Evolutionary conservation across 164 flowering plant genomes (phyloP).

Genomic region (Liquidambar formosana): DNA sequence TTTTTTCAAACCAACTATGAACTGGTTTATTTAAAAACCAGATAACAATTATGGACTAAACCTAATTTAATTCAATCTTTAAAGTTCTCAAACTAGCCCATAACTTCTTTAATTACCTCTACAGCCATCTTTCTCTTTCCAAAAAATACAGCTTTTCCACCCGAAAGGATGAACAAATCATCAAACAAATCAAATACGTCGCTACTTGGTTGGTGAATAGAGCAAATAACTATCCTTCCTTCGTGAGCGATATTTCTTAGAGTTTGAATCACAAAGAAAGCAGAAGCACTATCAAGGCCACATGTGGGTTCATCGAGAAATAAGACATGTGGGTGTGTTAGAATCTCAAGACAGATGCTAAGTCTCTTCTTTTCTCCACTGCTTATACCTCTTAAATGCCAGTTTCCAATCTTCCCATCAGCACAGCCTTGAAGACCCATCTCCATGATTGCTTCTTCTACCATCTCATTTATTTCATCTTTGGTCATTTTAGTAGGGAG

Average conservation of each 20-base stretch:
- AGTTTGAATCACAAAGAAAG: conserved; percentile 31
- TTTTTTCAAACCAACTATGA: too few species aligned
- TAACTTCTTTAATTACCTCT: conserved; percentile 3
- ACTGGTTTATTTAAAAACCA: too few species aligned
- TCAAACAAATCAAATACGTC: conserved; percentile 65
- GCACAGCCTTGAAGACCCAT: conserved; percentile 14
- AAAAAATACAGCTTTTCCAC: conserved; percentile 63
- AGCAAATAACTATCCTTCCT: conserved; percentile 51
- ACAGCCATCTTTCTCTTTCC: conserved; percentile 28
- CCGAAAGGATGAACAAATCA: conserved; percentile 57
- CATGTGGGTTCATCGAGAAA: conserved; percentile 78
- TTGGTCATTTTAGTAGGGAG: conserved; percentile 1
- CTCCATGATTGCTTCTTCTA: conserved; percentile 4
- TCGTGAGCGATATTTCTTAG: conserved; percentile 23
- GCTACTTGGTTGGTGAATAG: conserved; percentile 79
- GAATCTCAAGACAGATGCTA: conserved; percentile 5
- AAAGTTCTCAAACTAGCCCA: too few species aligned
- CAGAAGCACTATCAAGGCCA: conserved; percentile 72
- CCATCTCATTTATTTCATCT: not conserved
- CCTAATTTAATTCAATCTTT: too few species aligned
- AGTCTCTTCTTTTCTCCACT: conserved; percentile 13
- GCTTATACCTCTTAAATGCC: conserved; percentile 10
- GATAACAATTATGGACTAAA: too few species aligned
- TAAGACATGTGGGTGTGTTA: conserved; percentile 7
- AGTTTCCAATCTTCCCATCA: conserved; percentile 3